phyloP scores from a whole-genome alignment of 2,329 filamentous ascomycete species.

The Neonectria punicea region DNA sequence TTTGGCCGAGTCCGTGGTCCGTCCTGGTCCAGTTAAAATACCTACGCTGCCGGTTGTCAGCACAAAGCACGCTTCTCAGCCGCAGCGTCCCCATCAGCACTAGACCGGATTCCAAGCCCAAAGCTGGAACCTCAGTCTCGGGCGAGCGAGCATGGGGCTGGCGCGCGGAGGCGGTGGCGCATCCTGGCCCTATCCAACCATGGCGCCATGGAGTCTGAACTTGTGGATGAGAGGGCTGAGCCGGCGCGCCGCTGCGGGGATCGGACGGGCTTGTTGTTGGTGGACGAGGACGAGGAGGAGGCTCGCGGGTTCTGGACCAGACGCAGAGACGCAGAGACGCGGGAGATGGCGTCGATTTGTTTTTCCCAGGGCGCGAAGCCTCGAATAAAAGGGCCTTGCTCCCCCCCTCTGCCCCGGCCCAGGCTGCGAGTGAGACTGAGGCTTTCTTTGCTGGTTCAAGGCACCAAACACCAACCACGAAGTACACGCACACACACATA shows the following conservation, averaged over 20 bases:
- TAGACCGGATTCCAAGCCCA: conserved; percentile 38
- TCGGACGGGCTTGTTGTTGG: conserved; percentile 6
- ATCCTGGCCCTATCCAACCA: conserved; percentile 32
- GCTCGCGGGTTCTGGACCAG: conserved; percentile 26
- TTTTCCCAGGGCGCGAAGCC: neutral
- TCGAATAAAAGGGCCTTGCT: conserved; percentile 17
- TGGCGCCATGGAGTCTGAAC: conserved; percentile 32
- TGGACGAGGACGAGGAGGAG: neutral
- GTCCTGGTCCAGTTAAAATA: no score
- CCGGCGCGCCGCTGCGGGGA: conserved; percentile 35
- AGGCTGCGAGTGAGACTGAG: conserved; percentile 7
- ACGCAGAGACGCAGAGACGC: neutral
- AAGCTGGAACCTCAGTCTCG: conserved; percentile 24
- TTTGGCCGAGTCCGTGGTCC: conserved; percentile 1
- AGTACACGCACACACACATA: neutral
- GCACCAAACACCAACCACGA: neutral
- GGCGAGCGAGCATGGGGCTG: conserved; percentile 13
- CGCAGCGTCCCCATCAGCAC: conserved; percentile 43
- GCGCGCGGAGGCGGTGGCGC: conserved; percentile 38
- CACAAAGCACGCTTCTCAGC: conserved; percentile 35
- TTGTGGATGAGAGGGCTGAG: conserved; percentile 35
- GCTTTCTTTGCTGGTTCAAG: conserved; percentile 5
- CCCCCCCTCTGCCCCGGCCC: conserved; percentile 2
- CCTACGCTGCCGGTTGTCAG: conserved; percentile 14
- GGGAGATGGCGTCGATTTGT: conserved; percentile 21